Evolutionary conservation across 129 eudicot genomes (phyloP).

Genomic region (Solidago caesia): DNA sequence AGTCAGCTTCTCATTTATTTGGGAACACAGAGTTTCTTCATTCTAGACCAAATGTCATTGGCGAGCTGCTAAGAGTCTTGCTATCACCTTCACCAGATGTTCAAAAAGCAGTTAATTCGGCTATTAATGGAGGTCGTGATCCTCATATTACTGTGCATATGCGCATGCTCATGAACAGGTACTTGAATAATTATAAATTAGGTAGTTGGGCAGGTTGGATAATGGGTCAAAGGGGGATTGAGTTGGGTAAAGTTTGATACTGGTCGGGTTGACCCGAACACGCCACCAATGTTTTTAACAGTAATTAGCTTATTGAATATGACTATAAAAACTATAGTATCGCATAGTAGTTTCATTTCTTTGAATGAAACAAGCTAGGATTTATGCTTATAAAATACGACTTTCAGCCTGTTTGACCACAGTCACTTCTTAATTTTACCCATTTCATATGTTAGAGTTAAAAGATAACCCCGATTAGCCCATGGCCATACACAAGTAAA

Average conservation of each 20-base stretch:
- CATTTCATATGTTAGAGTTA: too few species aligned
- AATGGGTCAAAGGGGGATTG: background rate
- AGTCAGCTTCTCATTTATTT: slow-evolving; percentile 40
- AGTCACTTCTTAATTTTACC: too few species aligned
- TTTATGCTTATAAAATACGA: background rate
- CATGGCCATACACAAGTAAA: too few species aligned
- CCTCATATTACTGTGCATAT: slow-evolving; percentile 61
- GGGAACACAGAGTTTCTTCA: slow-evolving; percentile 41
- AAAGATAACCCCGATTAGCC: too few species aligned
- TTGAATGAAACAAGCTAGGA: background rate
- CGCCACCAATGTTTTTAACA: background rate
- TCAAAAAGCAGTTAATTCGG: slow-evolving; percentile 49
- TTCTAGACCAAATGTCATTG: slow-evolving; percentile 52
- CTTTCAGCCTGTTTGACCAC: background rate
- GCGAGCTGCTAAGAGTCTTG: slow-evolving; percentile 51
- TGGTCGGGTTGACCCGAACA: background rate
- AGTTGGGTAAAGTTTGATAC: background rate
- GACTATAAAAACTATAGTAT: too few species aligned
- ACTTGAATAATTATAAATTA: background rate
- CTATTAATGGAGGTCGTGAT: slow-evolving; percentile 43
- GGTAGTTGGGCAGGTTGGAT: background rate
- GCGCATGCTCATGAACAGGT: slow-evolving; percentile 74
- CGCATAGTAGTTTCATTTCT: background rate
- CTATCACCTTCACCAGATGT: slow-evolving; percentile 55
- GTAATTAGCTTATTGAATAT: too few species aligned